These are phyloP conservation scores for Coprinellus aureogranulatus DNA, from an alignment of 768 basidiomycete genomes.

Conservation along the genomic window DNA sequence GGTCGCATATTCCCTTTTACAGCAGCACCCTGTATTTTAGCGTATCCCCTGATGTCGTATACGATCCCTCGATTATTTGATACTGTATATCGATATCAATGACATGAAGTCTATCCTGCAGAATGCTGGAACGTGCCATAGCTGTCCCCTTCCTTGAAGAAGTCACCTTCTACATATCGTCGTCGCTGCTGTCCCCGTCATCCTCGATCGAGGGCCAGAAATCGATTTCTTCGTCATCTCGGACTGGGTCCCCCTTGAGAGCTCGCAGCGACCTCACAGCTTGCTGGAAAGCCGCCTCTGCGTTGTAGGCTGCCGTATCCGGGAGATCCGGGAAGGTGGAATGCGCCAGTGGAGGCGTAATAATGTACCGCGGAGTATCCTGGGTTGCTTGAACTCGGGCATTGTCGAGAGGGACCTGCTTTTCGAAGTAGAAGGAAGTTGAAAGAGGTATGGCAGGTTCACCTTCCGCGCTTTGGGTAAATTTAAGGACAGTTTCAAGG, in stretches of 20 bases:
- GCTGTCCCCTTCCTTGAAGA: too few species aligned
- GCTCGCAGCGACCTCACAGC: conserved; percentile 20
- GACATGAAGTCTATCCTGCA: too few species aligned
- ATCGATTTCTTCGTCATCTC: conserved; percentile 19
- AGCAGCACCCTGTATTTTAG: not conserved
- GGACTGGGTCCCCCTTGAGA: conserved; percentile 6
- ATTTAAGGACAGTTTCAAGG: conserved; percentile 44
- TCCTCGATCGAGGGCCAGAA: conserved; percentile 42
- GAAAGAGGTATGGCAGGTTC: conserved; percentile 42
- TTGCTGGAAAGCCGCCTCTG: conserved; percentile 39
- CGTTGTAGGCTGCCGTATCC: conserved; percentile 55
- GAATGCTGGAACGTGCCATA: not conserved
- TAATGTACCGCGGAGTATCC: conserved; percentile 12
- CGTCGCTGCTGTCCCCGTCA: conserved; percentile 28
- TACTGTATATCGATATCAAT: conserved; percentile 4
- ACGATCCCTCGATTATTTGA: not conserved
- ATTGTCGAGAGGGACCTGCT: conserved; percentile 4
- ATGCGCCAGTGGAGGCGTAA: conserved; percentile 29
- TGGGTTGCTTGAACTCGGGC: not conserved
- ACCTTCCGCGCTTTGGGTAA: conserved; percentile 20
- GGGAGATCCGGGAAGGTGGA: conserved; percentile 47
- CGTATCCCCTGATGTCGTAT: not conserved
- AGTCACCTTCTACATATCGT: conserved; percentile 19
- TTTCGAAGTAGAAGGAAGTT: conserved; percentile 55
- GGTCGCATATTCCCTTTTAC: too few species aligned